Base-by-base conservation (phyloP, 163 green algal genomes). In the Botryococcus braunii region DNA sequence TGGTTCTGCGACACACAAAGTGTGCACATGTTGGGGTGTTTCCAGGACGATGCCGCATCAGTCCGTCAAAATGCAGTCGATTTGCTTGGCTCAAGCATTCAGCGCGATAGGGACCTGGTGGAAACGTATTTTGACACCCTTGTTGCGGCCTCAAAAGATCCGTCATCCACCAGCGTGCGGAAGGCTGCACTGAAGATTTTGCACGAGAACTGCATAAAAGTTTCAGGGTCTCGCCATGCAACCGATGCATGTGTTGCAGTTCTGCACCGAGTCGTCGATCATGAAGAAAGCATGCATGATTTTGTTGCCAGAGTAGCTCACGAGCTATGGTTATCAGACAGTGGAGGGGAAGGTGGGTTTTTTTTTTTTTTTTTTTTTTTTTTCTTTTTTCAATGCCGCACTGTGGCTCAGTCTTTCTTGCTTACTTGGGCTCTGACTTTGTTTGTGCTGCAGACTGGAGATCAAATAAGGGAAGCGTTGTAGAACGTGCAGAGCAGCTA, bases 41-140 rank as follows among this genome's bases (percentile, higher is more conserved):
- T 77, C 37, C 64, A 77, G 61, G 90, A 97, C 73, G 87, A 94
- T 40, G 77, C 83, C 34, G 80, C 90, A 9, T 85, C 77, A 4
- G 91, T 96, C 39, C 78, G 91, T 0, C 88, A 97, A 66, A 89
- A 87, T n/a, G 83, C 88, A 8, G 72, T 96, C 46, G 87, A 90
- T 25, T 72, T 97, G 47, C 73, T 97, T 50, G 91, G 86, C 5
- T 68, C 75, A 17, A 76, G 90, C 73, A 89, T 90, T 21, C 72
- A 70, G 13, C 35, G 7, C 39, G 49, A 79, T 39, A 32, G 56
- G 21, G 62, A 82, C 60, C 65, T 95, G 38, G 84, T 83, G 5
- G 52, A 69, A 29, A 70, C 74, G n/a, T 88, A 91, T 63, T 89
- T 91, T 64, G 75, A 85, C 43, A 74, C 83, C 0, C 63, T 91